Percentiles rank a stretch among this genome's conserved stretches.
Evolutionary conservation across 352 stramenopile genomes (phyloP).

Genomic region (Globisporangium nagaii): DNA sequence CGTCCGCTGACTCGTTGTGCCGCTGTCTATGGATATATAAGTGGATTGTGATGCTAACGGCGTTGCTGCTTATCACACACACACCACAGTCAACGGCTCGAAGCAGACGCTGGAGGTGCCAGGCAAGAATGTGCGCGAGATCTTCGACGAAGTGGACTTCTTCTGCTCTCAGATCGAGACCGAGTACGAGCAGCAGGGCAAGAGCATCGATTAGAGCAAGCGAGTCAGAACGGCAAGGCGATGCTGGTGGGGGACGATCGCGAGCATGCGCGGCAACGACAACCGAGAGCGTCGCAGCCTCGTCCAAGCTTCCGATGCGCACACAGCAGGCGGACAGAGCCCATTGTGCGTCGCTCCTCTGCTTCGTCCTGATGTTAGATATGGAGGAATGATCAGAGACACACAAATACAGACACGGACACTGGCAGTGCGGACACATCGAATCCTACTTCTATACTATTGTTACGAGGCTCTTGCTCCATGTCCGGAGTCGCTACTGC

Average conservation of each 20-base stretch:
- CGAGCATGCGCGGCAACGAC: too few species aligned
- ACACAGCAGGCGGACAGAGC: too few species aligned
- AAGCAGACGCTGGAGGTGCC: constrained; percentile 68
- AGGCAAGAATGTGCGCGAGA: constrained; percentile 72
- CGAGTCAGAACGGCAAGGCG: neutral
- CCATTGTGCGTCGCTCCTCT: neutral
- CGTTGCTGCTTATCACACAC: neutral
- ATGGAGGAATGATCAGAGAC: constrained; percentile 1
- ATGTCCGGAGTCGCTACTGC: too few species aligned
- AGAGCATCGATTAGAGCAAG: constrained; percentile 69
- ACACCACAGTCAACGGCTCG: constrained; percentile 58
- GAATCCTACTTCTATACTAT: too few species aligned
- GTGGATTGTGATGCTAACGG: constrained; percentile 2
- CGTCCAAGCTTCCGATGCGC: too few species aligned
- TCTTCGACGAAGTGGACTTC: constrained; percentile 81
- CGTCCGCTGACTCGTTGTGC: constrained; percentile 6
- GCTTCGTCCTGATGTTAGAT: constrained; percentile 5
- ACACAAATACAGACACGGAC: constrained; percentile 1
- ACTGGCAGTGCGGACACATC: too few species aligned
- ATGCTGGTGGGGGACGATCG: neutral
- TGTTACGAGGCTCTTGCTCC: too few species aligned
- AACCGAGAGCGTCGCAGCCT: too few species aligned
- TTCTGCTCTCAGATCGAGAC: constrained; percentile 85
- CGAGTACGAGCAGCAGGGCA: constrained; percentile 79
- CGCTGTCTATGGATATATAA: neutral